Conservation (phyloP, 768 basidiomycete genomes). For the Boletus huronensis region DNA sequence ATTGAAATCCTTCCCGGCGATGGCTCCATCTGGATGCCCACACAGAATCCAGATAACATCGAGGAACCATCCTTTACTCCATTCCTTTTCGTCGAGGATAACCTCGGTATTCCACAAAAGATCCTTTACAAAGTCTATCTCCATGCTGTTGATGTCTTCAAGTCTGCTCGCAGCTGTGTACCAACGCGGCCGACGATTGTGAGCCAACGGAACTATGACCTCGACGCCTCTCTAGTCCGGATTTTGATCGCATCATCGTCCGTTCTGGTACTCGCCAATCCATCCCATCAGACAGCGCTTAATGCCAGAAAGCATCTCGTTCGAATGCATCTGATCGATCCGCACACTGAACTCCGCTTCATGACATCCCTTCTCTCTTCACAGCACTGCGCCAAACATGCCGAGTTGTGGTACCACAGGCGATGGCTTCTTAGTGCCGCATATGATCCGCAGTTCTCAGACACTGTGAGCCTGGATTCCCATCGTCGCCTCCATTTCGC, state of each 20-base stretch:
- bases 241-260: constrained; percentile 36
- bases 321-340: constrained; percentile 32
- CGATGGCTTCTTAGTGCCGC: constrained; percentile 52
- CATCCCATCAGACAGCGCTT: constrained; percentile 66
- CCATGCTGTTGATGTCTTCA: constrained; percentile 38
- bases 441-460: constrained; percentile 23
- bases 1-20: constrained; percentile 65
- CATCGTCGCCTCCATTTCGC: constrained; percentile 7
- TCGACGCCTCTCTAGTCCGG: constrained; percentile 9
- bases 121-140: constrained; percentile 51
- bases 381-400: constrained; percentile 58
- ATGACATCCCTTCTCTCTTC: constrained; percentile 48
- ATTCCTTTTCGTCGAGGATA: constrained; percentile 53
- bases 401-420: constrained; percentile 67
- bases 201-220: neutral
- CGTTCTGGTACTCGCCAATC: constrained; percentile 60
- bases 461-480: neutral
- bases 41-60: constrained; percentile 3
- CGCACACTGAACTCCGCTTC: constrained; percentile 46
- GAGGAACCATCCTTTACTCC: constrained; percentile 35
- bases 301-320: constrained; percentile 58
- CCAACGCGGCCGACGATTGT: neutral
- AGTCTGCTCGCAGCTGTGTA: constrained; percentile 18
- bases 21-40: constrained; percentile 41
- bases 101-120: constrained; percentile 66